Conservation (phyloP, 345 rosid genomes). For the Acer saccharum region DNA sequence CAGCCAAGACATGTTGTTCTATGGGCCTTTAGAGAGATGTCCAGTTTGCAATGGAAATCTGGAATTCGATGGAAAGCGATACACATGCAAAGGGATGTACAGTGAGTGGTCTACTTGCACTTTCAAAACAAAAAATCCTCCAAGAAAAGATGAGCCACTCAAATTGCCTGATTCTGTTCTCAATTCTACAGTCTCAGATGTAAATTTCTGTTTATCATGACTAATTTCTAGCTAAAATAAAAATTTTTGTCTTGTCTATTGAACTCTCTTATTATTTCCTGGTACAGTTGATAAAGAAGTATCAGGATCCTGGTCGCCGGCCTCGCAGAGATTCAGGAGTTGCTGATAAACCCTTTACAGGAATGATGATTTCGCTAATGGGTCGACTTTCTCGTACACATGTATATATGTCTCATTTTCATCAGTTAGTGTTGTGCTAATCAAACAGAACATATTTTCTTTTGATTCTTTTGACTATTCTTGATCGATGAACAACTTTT, state of each 20-base stretch:
- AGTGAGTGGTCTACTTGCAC: constrained; percentile 90
- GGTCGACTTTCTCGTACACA: constrained; percentile 74
- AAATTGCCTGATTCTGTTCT: constrained; percentile 56
- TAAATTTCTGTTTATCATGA: constrained; percentile 16
- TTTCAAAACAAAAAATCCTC: constrained; percentile 54
- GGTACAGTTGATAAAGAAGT: constrained; percentile 59
- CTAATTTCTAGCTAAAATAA: not conserved
- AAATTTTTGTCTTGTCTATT: not conserved
- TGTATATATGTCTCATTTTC: constrained; percentile 31
- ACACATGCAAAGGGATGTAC: constrained; percentile 60
- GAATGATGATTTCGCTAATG: constrained; percentile 64
- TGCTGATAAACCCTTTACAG: constrained; percentile 58
- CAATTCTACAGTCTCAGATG: constrained; percentile 54
- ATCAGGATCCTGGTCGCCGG: constrained; percentile 54
- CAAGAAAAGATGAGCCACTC: constrained; percentile 53
- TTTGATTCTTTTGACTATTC: not conserved
- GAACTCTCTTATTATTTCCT: not conserved
- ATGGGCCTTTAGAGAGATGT: constrained; percentile 64
- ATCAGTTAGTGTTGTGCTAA: not conserved
- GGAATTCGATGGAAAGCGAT: constrained; percentile 57
- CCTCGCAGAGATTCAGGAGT: constrained; percentile 44
- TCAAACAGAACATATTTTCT: not conserved
- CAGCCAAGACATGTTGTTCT: constrained; percentile 72
- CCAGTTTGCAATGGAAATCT: constrained; percentile 54
- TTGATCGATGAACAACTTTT: not conserved